These are phyloP conservation scores for Apophysomyces ossiformis DNA, from an alignment of 371 early-diverging fungal genomes.

Conservation along the genomic window DNA sequence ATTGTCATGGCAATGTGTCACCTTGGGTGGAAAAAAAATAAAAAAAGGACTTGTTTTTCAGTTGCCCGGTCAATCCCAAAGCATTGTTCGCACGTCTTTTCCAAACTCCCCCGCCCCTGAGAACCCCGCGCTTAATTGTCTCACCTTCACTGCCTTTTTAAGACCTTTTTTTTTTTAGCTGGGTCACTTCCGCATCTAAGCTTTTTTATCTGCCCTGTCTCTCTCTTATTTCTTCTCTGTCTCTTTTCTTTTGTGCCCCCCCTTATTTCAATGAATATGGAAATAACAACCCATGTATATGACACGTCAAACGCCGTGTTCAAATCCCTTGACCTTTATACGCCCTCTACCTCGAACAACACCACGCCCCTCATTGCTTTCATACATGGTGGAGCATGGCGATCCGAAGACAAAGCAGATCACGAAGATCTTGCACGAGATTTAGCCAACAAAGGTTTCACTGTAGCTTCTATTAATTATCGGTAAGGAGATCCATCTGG, in stretches of 20 bases:
- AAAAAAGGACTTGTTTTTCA: conserved; percentile 23
- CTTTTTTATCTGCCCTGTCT: not conserved
- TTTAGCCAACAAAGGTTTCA: conserved; percentile 46
- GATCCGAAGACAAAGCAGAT: conserved; percentile 72
- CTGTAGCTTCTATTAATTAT: conserved; percentile 76
- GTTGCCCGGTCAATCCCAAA: not conserved
- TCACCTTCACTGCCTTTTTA: conserved; percentile 6
- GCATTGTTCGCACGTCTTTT: conserved; percentile 7
- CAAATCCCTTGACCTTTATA: conserved; percentile 38
- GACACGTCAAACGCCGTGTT: conserved; percentile 13
- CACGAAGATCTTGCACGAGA: conserved; percentile 50
- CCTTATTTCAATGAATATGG: not conserved
- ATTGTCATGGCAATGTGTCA: no score
- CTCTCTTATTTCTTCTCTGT: conserved; percentile 7
- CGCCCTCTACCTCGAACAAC: conserved; percentile 11
- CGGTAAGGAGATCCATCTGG: conserved; percentile 23
- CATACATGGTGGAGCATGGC: conserved; percentile 89
- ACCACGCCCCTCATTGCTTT: conserved; percentile 62
- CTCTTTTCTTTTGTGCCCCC: not conserved
- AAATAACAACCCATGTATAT: conserved; percentile 11
- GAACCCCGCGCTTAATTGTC: not conserved
- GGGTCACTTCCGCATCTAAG: no score
- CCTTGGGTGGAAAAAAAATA: conserved; percentile 1
- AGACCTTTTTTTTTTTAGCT: no score
- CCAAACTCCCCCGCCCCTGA: not conserved